Base-by-base conservation (phyloP, 140 eudicot species). In the Stevia rebaudiana region DNA sequence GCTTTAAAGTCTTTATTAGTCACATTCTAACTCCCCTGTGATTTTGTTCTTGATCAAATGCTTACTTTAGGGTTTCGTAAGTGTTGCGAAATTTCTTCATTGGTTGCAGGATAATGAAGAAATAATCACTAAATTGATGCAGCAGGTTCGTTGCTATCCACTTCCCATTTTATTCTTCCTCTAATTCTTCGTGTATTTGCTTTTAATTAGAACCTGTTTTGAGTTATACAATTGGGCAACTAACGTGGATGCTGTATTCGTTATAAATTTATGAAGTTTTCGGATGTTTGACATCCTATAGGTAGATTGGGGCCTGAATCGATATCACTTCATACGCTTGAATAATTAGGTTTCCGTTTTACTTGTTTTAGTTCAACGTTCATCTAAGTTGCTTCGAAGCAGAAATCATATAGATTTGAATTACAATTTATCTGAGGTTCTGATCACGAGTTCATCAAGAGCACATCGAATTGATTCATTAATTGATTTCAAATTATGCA, bases 141-240 rank as follows among this genome's bases (percentile, higher is more conserved):
- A 19, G 44, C 69, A 63, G 69, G 69, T 63, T 43, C 56, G 54
- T 24, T 31, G 37, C 13, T 62, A 41, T 41, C 39, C 23, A n/a
- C 40, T 13, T 1, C 2, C 37, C 65, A 19, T 60, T 18, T 6
- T 37, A 37, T 0, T 39, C 66, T 4, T 18, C 22, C 4, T 21
- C 16, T 5, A 17, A 11, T 35, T 19, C 65, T 1, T 61, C 1
- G 12, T 6, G 6, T 61, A n/a, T 36, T 61, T 19, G 67, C 9
- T 11, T 37, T 19, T 21, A 13, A 37, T 39, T 24, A 37, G 36
- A 19, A 37, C 13, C 11, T 6, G 35, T 33, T 33, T 33, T 8
- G 36, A 36, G 8, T 35, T 3, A 17, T 16, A 8, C 24, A 36
- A 17, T n/a, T 42, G 49, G 46, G 46, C 18, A 13, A 42, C 18